phyloP scores from a whole-genome alignment of 345 rosid species.

The Ceriops decandra region DNA sequence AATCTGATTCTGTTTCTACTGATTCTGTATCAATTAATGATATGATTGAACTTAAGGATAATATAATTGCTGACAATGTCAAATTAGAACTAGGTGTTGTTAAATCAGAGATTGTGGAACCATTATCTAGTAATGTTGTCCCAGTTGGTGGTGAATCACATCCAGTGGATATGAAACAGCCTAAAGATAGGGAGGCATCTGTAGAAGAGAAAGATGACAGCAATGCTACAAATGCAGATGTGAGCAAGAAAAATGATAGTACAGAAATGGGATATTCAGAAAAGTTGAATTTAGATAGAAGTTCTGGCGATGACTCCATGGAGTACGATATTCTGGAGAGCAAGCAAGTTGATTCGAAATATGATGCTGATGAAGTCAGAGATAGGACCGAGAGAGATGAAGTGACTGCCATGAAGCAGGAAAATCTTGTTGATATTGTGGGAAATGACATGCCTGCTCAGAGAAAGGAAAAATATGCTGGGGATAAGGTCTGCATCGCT shows the following conservation, averaged over 20 bases:
- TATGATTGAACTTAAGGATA: conserved; percentile 95
- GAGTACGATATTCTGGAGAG: conserved; percentile 83
- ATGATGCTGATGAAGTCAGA: conserved; percentile 48
- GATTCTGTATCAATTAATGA: conserved; percentile 97
- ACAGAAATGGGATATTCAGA: conserved; percentile 73
- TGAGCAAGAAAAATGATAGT: conserved; percentile 59
- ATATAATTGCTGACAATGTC: conserved; percentile 90
- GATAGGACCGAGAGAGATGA: conserved; percentile 49
- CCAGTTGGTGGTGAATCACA: conserved; percentile 68
- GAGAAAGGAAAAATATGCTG: conserved; percentile 36
- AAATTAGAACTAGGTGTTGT: conserved; percentile 89
- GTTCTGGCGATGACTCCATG: conserved; percentile 97
- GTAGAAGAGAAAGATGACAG: conserved; percentile 59
- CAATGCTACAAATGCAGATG: conserved; percentile 58
- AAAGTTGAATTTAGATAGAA: conserved; percentile 88
- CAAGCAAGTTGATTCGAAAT: conserved; percentile 67
- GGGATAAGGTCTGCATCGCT: conserved; percentile 31
- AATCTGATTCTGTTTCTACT: conserved; percentile 97
- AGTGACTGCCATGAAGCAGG: conserved; percentile 37
- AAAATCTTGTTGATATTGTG: conserved; percentile 40
- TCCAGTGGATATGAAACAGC: conserved; percentile 90
- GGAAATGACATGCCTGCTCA: conserved; percentile 41
- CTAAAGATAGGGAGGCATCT: conserved; percentile 59
- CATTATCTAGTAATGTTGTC: conserved; percentile 55
- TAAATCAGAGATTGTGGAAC: conserved; percentile 82